These are phyloP conservation scores for Fusarium albosuccineum DNA, from an alignment of 2,329 filamentous ascomycete species.

Conservation along the genomic window DNA sequence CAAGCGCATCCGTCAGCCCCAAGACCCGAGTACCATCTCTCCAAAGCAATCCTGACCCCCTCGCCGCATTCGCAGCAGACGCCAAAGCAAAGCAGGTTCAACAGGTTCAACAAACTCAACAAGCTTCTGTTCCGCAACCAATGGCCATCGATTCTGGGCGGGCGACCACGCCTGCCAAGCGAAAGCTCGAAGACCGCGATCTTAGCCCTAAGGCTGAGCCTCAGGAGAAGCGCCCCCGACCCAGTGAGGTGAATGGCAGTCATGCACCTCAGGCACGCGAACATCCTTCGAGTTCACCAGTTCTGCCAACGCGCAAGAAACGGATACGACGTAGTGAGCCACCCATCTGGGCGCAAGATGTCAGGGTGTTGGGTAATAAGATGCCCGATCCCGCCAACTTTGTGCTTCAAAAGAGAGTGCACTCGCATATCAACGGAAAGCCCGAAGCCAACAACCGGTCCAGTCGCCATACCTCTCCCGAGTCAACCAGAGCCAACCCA, in stretches of 20 bases:
- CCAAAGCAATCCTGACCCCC: constrained; percentile 57
- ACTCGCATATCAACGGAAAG: constrained; percentile 55
- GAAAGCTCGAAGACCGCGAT: constrained; percentile 56
- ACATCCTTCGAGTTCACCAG: constrained; percentile 48
- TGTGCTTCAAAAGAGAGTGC: constrained; percentile 45
- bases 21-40: constrained; percentile 75
- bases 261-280: constrained; percentile 33
- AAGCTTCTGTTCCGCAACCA: constrained; percentile 41
- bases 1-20: constrained; percentile 81
- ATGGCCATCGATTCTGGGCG: constrained; percentile 50
- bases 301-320: constrained; percentile 55
- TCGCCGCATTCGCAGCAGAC: constrained; percentile 45
- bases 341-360: constrained; percentile 64
- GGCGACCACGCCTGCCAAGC: constrained; percentile 55
- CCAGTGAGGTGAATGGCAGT: constrained; percentile 63
- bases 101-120: constrained; percentile 15
- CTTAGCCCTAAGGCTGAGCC: constrained; percentile 60
- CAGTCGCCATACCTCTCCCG: constrained; percentile 56
- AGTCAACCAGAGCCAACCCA: constrained; percentile 42
- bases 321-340: constrained; percentile 53
- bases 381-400: constrained; percentile 52
- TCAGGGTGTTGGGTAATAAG: constrained; percentile 51
- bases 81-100: constrained; percentile 38
- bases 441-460: constrained; percentile 53
- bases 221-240: constrained; percentile 60